Evolutionary conservation across 352 stramenopile genomes (phyloP).

Genomic region (Globisporangium megalacanthum): DNA sequence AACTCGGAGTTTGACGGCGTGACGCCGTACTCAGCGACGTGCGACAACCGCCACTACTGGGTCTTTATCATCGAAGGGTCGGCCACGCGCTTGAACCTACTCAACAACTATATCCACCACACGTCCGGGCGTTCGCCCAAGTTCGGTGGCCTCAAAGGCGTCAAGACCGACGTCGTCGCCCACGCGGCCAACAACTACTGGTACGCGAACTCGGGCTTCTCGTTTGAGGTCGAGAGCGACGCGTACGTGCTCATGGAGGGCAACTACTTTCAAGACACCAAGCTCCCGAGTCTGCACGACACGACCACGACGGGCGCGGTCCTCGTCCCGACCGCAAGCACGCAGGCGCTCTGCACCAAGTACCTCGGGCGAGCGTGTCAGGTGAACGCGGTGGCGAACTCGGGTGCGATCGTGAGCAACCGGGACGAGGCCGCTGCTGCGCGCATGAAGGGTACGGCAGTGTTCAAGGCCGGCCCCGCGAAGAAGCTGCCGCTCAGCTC

Average conservation of each 20-base stretch:
- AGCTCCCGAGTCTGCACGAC: conserved; percentile 1
- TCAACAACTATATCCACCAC: conserved; percentile 34
- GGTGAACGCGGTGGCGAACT: conserved; percentile 1
- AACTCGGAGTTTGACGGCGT: conserved; percentile 33
- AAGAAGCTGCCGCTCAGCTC: conserved; percentile 2
- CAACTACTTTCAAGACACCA: conserved; percentile 9
- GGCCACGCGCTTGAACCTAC: conserved; percentile 21
- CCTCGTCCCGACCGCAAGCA: conserved; percentile 2
- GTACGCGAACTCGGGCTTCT: conserved; percentile 15
- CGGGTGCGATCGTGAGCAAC: neutral
- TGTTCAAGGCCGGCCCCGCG: neutral
- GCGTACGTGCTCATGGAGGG: conserved; percentile 15
- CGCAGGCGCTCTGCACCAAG: neutral
- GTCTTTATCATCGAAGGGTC: conserved; percentile 27
- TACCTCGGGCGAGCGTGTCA: conserved; percentile 3
- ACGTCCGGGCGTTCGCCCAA: conserved; percentile 31
- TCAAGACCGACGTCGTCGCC: conserved; percentile 16
- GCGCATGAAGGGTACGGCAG: conserved; percentile 3
- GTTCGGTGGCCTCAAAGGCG: conserved; percentile 10
- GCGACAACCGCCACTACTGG: conserved; percentile 34
- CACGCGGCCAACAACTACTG: conserved; percentile 20
- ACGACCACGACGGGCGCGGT: conserved; percentile 5
- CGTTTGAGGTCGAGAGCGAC: conserved; percentile 13
- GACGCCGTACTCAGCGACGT: conserved; percentile 25
- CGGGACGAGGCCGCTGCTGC: neutral